Evolutionary conservation across 2,329 filamentous ascomycete genomes (phyloP).

Genomic region (Diaporthe batatas): DNA sequence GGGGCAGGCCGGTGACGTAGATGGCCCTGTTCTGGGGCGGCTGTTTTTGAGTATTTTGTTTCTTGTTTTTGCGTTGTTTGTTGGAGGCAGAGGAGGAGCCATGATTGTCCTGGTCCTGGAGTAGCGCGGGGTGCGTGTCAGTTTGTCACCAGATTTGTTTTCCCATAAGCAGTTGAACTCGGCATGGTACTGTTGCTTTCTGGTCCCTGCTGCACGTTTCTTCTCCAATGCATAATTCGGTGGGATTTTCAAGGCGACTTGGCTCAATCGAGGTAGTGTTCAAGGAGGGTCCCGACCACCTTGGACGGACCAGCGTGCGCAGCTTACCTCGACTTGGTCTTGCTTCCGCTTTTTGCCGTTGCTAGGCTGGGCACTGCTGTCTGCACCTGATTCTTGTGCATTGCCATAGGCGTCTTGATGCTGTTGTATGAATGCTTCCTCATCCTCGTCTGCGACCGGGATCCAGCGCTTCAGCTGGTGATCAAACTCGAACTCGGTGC

Average conservation of each 20-base stretch:
- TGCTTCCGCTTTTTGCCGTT: constrained; percentile 59
- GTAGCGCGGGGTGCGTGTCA: constrained; percentile 42
- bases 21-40: constrained; percentile 85
- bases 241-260: not conserved
- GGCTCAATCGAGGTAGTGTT: constrained; percentile 27
- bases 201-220: constrained; percentile 11
- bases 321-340: constrained; percentile 60
- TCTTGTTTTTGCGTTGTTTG: constrained; percentile 50
- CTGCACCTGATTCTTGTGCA: constrained; percentile 30
- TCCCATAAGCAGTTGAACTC: constrained; percentile 24
- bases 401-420: constrained; percentile 48
- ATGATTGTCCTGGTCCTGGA: constrained; percentile 49
- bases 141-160: constrained; percentile 40
- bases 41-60: constrained; percentile 55
- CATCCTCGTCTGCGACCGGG: constrained; percentile 58
- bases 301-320: constrained; percentile 47
- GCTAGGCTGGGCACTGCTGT: constrained; percentile 42
- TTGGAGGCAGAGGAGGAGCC: constrained; percentile 41
- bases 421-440: constrained; percentile 50
- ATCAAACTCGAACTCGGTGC: constrained; percentile 88
- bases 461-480: constrained; percentile 80
- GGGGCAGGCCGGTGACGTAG: constrained; percentile 89
- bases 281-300: constrained; percentile 40
- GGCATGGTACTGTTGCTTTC: constrained; percentile 21
- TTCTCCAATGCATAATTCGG: constrained; percentile 20